Evolutionary conservation across 1,284 basidiomycete genomes (phyloP).

Genomic region (Earliella scabrosa): DNA sequence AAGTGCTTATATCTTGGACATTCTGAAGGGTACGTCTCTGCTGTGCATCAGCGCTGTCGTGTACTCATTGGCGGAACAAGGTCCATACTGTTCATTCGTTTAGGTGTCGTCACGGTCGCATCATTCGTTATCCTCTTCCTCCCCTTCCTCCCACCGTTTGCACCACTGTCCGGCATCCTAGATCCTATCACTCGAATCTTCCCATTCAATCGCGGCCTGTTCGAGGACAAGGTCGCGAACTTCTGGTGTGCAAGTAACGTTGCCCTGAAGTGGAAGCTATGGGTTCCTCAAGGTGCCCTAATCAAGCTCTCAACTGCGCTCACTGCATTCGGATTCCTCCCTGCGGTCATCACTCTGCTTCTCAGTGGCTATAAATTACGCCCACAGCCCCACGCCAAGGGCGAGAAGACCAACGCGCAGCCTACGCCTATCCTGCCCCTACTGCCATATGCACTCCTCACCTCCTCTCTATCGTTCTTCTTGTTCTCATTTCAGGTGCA

Average conservation of each 20-base stretch:
- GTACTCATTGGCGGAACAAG: slow-evolving; percentile 32
- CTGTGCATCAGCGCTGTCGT: not conserved
- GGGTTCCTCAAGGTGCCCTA: slow-evolving; percentile 51
- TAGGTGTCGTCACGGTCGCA: slow-evolving; percentile 60
- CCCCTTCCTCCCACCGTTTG: slow-evolving; percentile 73
- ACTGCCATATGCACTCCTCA: slow-evolving; percentile 72
- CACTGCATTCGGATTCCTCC: slow-evolving; percentile 68
- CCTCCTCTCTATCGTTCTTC: slow-evolving; percentile 87
- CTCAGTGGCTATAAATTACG: slow-evolving; percentile 50
- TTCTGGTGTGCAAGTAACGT: slow-evolving; percentile 95
- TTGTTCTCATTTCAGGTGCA: slow-evolving; percentile 96
- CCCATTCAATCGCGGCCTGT: slow-evolving; percentile 88
- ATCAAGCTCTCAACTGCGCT: slow-evolving; percentile 61
- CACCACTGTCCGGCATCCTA: slow-evolving; percentile 50
- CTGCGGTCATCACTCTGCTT: slow-evolving; percentile 60
- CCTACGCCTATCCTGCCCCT: slow-evolving; percentile 58
- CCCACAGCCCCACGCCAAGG: slow-evolving; percentile 13
- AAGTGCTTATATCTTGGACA: slow-evolving; percentile 80
- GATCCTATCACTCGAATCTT: slow-evolving; percentile 85
- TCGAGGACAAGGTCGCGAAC: slow-evolving; percentile 97
- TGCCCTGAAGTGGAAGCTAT: slow-evolving; percentile 79
- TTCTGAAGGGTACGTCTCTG: slow-evolving; percentile 61
- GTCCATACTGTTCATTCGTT: slow-evolving; percentile 64
- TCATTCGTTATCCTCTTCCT: slow-evolving; percentile 76
- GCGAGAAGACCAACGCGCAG: slow-evolving; percentile 10